These are phyloP conservation scores for Ophiostoma populinum DNA, from an alignment of 2,329 filamentous ascomycete genomes.

Conservation along the genomic window DNA sequence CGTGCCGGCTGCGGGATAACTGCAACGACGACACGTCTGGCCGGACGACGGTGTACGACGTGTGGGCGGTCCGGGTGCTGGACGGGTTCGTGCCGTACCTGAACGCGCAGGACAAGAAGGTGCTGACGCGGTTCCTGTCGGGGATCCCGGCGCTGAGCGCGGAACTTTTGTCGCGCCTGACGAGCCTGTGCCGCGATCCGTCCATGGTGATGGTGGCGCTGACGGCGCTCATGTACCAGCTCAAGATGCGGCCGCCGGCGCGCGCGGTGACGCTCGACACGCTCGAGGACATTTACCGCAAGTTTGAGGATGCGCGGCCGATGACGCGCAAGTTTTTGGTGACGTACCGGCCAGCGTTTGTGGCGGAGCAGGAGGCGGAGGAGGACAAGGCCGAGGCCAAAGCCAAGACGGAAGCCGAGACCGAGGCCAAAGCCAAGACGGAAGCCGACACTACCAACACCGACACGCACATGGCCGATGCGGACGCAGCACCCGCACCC, in stretches of 20 bases:
- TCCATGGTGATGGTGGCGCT: conserved; percentile 45
- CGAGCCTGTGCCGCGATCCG: conserved; percentile 47
- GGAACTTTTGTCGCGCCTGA: conserved; percentile 56
- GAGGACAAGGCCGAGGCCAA: too few relatives aligned
- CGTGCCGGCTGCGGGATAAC: background rate
- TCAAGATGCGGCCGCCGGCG: conserved; percentile 50
- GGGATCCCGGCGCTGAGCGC: conserved; percentile 70
- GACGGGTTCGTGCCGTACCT: conserved; percentile 82
- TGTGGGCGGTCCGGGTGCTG: conserved; percentile 64
- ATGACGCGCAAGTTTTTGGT: conserved; percentile 45
- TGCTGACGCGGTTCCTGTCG: conserved; percentile 77
- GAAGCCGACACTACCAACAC: background rate
- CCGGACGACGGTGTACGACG: conserved; percentile 42
- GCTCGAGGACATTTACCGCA: conserved; percentile 48
- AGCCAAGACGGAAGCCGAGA: background rate
- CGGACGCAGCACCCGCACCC: background rate
- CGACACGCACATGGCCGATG: background rate
- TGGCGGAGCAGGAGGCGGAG: conserved; percentile 9
- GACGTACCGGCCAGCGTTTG: conserved; percentile 41
- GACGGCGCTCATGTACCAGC: conserved; percentile 47
- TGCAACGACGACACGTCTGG: conserved; percentile 31
- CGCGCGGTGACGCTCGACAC: conserved; percentile 45
- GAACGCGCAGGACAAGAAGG: conserved; percentile 67
- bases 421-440: too few relatives aligned
- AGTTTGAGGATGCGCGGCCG: conserved; percentile 46